phyloP scores from a whole-genome alignment of 176 grass and related monocot species.

The Areca catechu region DNA sequence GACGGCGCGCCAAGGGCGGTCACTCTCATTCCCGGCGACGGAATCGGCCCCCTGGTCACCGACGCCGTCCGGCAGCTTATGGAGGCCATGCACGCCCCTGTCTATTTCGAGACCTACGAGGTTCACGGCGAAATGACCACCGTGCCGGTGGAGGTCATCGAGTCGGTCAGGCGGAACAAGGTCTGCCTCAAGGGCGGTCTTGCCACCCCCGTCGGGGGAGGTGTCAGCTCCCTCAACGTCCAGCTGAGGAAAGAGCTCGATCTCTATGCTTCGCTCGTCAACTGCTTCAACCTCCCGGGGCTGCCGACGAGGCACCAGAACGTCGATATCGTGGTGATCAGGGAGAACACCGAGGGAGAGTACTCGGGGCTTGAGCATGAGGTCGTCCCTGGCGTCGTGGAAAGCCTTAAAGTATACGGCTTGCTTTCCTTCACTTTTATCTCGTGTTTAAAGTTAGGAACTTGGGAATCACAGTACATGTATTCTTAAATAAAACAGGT shows the following conservation, averaged over 20 bases:
- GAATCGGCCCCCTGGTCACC: constrained; percentile 82
- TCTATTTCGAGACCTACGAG: constrained; percentile 92
- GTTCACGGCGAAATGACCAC: constrained; percentile 81
- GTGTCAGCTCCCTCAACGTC: constrained; percentile 80
- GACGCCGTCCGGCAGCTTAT: constrained; percentile 69
- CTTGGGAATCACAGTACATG: no score
- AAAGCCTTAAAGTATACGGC: constrained; percentile 70
- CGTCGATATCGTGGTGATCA: constrained; percentile 92
- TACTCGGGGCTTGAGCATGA: constrained; percentile 97
- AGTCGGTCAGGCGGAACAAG: constrained; percentile 83
- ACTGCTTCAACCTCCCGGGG: constrained; percentile 74
- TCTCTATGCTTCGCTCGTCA: constrained; percentile 75
- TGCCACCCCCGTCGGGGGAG: constrained; percentile 67
- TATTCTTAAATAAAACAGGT: no score
- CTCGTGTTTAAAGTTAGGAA: no score
- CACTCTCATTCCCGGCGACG: constrained; percentile 86
- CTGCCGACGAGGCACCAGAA: constrained; percentile 69
- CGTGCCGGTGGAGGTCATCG: constrained; percentile 69
- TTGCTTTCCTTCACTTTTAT: not conserved
- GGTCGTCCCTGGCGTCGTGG: constrained; percentile 83
- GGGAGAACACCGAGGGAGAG: constrained; percentile 95
- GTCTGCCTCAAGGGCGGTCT: constrained; percentile 84
- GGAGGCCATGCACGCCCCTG: constrained; percentile 89
- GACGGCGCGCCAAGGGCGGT: constrained; percentile 65
- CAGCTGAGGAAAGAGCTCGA: constrained; percentile 91